Evolutionary conservation across 1,139 yeast species (phyloP).

Genomic region (Saccharomyces pastorianus): DNA sequence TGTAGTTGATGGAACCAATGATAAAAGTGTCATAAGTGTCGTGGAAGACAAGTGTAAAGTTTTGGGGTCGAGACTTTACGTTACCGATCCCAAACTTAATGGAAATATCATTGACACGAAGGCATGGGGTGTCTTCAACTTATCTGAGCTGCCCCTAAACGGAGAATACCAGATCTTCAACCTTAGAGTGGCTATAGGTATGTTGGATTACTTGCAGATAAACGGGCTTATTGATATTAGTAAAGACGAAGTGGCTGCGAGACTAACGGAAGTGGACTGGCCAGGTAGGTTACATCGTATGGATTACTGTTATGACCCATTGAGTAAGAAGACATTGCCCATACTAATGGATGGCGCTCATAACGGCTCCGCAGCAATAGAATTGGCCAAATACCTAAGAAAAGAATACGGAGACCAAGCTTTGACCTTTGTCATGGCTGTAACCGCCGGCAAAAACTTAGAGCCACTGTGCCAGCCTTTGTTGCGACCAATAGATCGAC

Average conservation of each 20-base stretch:
- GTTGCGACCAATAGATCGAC: slow-evolving; percentile 42
- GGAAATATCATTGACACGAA: slow-evolving; percentile 15
- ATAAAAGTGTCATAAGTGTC: slow-evolving; percentile 40
- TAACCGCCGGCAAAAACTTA: slow-evolving; percentile 63
- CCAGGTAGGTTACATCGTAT: slow-evolving; percentile 55
- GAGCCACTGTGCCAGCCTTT: slow-evolving; percentile 46
- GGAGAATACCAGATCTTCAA: slow-evolving; percentile 72
- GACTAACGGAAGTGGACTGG: slow-evolving; percentile 49
- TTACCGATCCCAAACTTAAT: slow-evolving; percentile 15
- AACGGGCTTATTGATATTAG: slow-evolving; percentile 21
- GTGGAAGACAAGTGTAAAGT: slow-evolving; percentile 25
- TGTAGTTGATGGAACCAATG: slow-evolving; percentile 67
- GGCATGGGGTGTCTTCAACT: slow-evolving; percentile 32
- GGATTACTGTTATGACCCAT: slow-evolving; percentile 16
- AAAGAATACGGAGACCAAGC: slow-evolving; percentile 29
- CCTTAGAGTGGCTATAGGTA: slow-evolving; percentile 57
- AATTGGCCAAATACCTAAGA: slow-evolving; percentile 44
- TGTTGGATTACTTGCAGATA: slow-evolving; percentile 37
- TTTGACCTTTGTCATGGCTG: slow-evolving; percentile 59
- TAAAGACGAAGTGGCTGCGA: slow-evolving; percentile 36
- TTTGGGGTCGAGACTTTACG: slow-evolving; percentile 20
- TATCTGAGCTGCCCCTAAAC: slow-evolving; percentile 39
- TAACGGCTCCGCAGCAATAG: slow-evolving; percentile 73
- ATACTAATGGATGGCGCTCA: slow-evolving; percentile 87
- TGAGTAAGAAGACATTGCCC: slow-evolving; percentile 21